These are phyloP conservation scores for Fusarium decemcellulare DNA, from an alignment of 2,329 filamentous ascomycete genomes.

Conservation along the genomic window DNA sequence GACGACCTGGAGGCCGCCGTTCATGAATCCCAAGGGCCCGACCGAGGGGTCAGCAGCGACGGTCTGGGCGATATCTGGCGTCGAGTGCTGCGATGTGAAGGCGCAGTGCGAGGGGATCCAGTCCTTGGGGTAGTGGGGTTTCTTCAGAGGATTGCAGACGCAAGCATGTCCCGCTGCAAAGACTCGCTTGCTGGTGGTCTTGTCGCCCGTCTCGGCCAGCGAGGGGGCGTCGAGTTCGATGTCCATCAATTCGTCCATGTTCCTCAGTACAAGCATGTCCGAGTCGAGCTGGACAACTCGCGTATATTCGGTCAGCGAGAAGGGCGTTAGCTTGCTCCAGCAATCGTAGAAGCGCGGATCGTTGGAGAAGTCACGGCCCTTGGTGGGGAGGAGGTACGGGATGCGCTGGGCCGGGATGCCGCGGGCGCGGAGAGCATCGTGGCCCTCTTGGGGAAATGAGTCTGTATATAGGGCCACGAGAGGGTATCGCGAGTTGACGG, in stretches of 20 bases:
- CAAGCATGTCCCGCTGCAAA: constrained; percentile 90
- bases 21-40: constrained; percentile 65
- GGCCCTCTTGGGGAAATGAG: constrained; percentile 77
- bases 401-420: constrained; percentile 79
- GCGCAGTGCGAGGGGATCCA: constrained; percentile 74
- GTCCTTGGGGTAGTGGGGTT: constrained; percentile 81
- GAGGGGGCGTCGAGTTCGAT: constrained; percentile 73
- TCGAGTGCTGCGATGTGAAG: constrained; percentile 67
- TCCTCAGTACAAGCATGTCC: constrained; percentile 86
- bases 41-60: constrained; percentile 59
- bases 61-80: constrained; percentile 62
- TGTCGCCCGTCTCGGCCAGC: constrained; percentile 40
- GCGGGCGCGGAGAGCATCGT: constrained; percentile 77
- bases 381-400: constrained; percentile 78
- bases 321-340: constrained; percentile 89
- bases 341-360: constrained; percentile 91
- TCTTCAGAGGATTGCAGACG: constrained; percentile 86
- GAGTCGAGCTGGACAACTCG: constrained; percentile 88
- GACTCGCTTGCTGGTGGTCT: constrained; percentile 66
- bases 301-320: constrained; percentile 81
- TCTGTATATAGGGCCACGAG: constrained; percentile 88
- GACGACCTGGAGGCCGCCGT: constrained; percentile 68
- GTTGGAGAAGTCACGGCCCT: constrained; percentile 76
- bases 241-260: constrained; percentile 97
- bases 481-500: constrained; percentile 77